A percentile compares a stretch with the other conserved stretches of the same genome.
Evolutionary conservation across 371 early-diverging fungal species (phyloP).

Genomic region (Smittium mucronatum): DNA sequence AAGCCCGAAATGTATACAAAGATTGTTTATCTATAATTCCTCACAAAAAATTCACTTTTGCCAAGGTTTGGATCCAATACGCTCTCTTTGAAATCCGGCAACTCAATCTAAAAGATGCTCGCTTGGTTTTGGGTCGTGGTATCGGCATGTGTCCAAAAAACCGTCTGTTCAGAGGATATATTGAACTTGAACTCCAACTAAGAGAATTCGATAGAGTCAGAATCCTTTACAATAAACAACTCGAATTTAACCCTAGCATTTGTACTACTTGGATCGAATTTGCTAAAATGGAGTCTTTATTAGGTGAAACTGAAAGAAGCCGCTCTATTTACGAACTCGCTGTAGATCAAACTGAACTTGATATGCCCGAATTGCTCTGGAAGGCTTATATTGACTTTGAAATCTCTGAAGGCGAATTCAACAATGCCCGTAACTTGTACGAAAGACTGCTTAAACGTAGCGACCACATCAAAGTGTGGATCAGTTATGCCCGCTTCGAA

Average conservation of each 20-base stretch:
- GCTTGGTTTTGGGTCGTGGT: conserved; percentile 71
- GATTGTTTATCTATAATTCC: conserved; percentile 78
- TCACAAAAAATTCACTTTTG: conserved; percentile 88
- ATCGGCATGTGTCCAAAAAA: conserved; percentile 73
- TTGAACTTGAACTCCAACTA: conserved; percentile 83
- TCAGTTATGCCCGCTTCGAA: conserved; percentile 87
- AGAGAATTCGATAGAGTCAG: conserved; percentile 92
- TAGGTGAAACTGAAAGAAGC: conserved; percentile 79
- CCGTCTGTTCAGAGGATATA: conserved; percentile 85
- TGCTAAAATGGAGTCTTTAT: conserved; percentile 71
- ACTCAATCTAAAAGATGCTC: conserved; percentile 54
- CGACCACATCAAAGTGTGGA: conserved; percentile 94
- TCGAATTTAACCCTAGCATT: conserved; percentile 71
- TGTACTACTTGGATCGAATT: conserved; percentile 90
- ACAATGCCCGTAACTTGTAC: conserved; percentile 65
- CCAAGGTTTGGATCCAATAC: conserved; percentile 87
- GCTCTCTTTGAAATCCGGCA: conserved; percentile 85
- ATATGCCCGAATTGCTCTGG: conserved; percentile 96
- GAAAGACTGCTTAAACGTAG: conserved; percentile 70
- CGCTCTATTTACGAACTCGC: conserved; percentile 84
- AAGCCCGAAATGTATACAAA: conserved; percentile 74
- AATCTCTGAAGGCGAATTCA: conserved; percentile 64
- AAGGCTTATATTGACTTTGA: conserved; percentile 96
- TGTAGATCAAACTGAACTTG: conserved; percentile 66
- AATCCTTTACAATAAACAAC: conserved; percentile 70